A percentile compares a stretch with the other conserved stretches of the same genome.
phyloP scores from a whole-genome alignment of 352 stramenopile species.

The Globisporangium sylvaticum region DNA sequence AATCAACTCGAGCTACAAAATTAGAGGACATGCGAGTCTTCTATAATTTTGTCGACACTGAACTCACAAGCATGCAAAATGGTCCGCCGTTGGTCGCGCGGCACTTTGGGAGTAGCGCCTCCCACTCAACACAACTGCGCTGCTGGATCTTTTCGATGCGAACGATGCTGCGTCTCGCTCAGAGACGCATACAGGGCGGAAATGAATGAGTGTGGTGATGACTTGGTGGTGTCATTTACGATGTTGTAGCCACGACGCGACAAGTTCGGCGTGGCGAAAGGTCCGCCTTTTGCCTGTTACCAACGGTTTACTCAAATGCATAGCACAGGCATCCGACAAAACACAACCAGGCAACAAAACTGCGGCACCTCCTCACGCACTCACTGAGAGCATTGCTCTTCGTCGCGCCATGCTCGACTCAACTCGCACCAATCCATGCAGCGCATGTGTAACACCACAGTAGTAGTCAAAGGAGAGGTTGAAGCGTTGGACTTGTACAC shows the following conservation, averaged over 20 bases:
- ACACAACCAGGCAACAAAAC: background rate
- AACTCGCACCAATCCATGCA: background rate
- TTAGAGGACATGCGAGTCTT: too few relatives aligned
- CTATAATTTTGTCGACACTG: too few relatives aligned
- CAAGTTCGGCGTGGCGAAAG: background rate
- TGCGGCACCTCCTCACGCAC: background rate
- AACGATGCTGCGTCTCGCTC: background rate
- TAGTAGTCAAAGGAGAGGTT: background rate
- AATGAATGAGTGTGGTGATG: background rate
- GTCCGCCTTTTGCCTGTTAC: background rate
- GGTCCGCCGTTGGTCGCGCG: too few relatives aligned
- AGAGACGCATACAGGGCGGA: background rate
- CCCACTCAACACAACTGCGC: background rate
- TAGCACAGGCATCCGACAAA: background rate
- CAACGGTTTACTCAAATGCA: background rate
- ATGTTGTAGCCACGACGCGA: background rate
- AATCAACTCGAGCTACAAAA: too few relatives aligned
- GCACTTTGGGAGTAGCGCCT: background rate
- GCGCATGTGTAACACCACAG: background rate
- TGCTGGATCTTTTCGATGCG: background rate
- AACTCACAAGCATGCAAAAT: too few relatives aligned
- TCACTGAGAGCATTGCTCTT: background rate
- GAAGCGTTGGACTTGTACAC: background rate
- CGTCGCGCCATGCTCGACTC: background rate
- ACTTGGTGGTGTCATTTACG: background rate